Evolutionary conservation across 306 rosid species (phyloP).

Genomic region (Hippophae gyantsensis): DNA sequence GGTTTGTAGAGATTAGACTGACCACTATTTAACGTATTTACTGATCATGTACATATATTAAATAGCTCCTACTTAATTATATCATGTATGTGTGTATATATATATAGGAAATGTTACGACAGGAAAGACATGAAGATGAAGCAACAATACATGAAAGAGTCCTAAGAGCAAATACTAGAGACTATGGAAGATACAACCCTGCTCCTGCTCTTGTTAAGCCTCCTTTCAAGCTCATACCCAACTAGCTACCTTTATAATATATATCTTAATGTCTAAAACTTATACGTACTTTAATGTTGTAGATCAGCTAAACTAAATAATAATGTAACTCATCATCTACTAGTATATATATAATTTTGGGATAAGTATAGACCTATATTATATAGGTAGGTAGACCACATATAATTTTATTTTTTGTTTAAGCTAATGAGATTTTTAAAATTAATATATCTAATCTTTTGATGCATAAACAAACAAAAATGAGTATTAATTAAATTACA

Average conservation of each 20-base stretch:
- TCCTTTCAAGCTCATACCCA: conserved; percentile 93
- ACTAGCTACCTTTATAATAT: conserved; percentile 28
- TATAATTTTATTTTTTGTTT: too few species aligned
- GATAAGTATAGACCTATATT: neutral
- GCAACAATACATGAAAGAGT: conserved; percentile 63
- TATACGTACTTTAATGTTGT: too few species aligned
- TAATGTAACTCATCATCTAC: too few species aligned
- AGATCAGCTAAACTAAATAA: too few species aligned
- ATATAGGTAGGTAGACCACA: neutral
- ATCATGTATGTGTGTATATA: neutral
- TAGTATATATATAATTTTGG: neutral
- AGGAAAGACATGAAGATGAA: conserved; percentile 14
- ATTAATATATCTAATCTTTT: too few species aligned
- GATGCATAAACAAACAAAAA: too few species aligned
- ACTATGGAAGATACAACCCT: conserved; percentile 89
- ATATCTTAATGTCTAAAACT: neutral
- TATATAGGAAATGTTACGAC: conserved; percentile 10
- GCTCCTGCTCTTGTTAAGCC: conserved; percentile 81
- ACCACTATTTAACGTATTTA: neutral
- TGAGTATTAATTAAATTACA: too few species aligned
- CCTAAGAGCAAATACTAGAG: conserved; percentile 57
- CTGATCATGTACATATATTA: too few species aligned
- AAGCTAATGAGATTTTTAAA: too few species aligned
- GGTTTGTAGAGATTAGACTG: conserved; percentile 2
- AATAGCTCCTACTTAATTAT: too few species aligned